Base-by-base conservation (phyloP, 352 stramenopile genomes). In the Phytopythium kandeliae region DNA sequence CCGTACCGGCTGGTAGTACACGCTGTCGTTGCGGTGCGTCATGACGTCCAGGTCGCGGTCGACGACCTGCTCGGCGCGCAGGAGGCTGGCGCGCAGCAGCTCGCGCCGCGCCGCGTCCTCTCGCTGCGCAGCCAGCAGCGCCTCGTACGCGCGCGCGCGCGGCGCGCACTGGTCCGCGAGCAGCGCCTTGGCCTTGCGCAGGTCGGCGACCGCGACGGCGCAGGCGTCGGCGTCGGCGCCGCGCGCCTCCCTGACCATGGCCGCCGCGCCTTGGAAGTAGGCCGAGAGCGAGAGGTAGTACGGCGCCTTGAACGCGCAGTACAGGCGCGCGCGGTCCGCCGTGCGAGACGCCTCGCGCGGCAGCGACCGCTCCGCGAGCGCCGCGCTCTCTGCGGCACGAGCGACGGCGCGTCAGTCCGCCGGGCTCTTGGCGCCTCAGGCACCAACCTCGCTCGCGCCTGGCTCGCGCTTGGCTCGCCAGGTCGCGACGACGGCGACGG, bases 1-100 rank as follows among this genome's bases (percentile, higher is more conserved):
- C 51, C 63, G 35, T 62, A 85, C 76, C 58, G 66, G 65, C 54
- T 86, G 71, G 51, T 85, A 86, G 48, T 86, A 89, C 10, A 86
- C 74, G 48, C 62, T 79, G 45, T 86, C 71, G 52, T 89, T 89
- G 43, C 78, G 73, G 35, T 78, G 68, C 1, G 78, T 78, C 41
- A 81, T 69, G 45, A 89, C 83, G 51, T 89, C 73, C 22, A 89
- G 34, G 38, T 86, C 75, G 41, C 78, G 71, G 52, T 82, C 62
- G 37, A 89, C 67, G 36, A 89, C 80, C 53, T 85, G 69, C 53
- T 81, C 64, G 26, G 69, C 72, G n/a, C 78, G 71, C 46, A 76
- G 37, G 56, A 79, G 84, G 16, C 85, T 54, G 2, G 62, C 50
- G 31, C 63, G 57, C 51, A 86, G 57, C 36, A 67, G 64, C 11